phyloP scores from a whole-genome alignment of 176 grass and related monocot genomes.

The Ananas comosus region DNA sequence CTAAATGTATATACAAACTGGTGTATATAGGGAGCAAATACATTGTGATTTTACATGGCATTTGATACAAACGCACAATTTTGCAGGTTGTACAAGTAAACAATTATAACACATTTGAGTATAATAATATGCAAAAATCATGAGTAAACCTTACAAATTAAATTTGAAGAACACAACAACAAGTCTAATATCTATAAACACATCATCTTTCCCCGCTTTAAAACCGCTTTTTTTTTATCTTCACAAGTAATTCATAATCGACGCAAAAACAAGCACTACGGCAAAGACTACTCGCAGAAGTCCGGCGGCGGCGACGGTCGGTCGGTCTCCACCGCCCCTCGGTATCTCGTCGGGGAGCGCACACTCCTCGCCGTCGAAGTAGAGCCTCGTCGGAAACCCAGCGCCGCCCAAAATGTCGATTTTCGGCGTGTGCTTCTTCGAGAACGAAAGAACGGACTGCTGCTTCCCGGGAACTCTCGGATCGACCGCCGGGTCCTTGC shows the following conservation, averaged over 20 bases:
- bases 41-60: too few relatives aligned
- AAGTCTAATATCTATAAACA: background rate
- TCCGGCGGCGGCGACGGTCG: background rate
- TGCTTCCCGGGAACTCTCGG: constrained; percentile 69
- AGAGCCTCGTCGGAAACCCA: constrained; percentile 62
- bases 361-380: constrained; percentile 89
- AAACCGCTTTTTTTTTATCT: constrained; percentile 11
- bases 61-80: too few relatives aligned
- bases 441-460: constrained; percentile 72
- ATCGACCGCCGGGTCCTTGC: constrained; percentile 8
- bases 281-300: constrained; percentile 14
- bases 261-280: constrained; percentile 13
- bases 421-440: constrained; percentile 37
- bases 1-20: too few relatives aligned
- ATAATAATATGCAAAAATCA: too few relatives aligned
- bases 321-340: background rate
- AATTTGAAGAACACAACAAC: background rate
- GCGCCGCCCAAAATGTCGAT: constrained; percentile 46
- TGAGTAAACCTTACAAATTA: too few relatives aligned
- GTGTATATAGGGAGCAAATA: too few relatives aligned
- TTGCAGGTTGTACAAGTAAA: too few relatives aligned
- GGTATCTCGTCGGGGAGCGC: constrained; percentile 53
- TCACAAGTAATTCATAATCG: constrained; percentile 22
- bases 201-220: background rate
- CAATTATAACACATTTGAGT: too few relatives aligned